Evolutionary conservation across 495 filamentous ascomycete species (phyloP), one percentile per base, ranked within the genome.

Genomic region (Penicillium fimorum): DNA sequence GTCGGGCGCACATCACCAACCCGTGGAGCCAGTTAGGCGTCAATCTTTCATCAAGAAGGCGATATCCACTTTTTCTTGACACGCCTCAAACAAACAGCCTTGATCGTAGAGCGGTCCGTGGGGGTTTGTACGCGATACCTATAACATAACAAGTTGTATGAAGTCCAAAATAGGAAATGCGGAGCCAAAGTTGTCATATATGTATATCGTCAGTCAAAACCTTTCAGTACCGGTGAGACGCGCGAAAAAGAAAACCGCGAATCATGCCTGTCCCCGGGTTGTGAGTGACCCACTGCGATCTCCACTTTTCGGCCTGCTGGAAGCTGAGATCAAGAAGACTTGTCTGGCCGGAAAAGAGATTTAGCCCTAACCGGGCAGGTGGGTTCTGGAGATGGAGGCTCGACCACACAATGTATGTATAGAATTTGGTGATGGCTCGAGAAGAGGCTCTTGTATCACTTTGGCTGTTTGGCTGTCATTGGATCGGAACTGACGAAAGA

Each of bases 301-400:
- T 55, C 63, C 63, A 58, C 56, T 27, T 38, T 15, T 15, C 5
- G 10, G 37, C 12, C 50, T 30, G 17, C 20, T 44, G 32, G 18
- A 40, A 65, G 57, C 55, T 66, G 60, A 66, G 57, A 68, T 68
- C 48, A 58, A 60, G 53, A 50, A 56, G 47, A 38, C 52, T 47
- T 43, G 30, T 54, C 52, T 54, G 52, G 52, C 52, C 52, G 30
- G 40, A 0, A 33, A 22, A 11, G 33, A 35, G 32, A 52, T 5
- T 43, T 40, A 29, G 52, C 54, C 54, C 54, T 56, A 49, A 49
- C 18, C 20, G 37, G 33, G 35, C 29, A 54, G 43, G 52, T 54
- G 52, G 52, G 30, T 54, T 47, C 29, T 38, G 22, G 43, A 68
- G 60, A 60, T 65, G 59, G 62, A 66, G 59, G 57, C 63, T 63